phyloP scores from a whole-genome alignment of 2,329 filamentous ascomycete species.

The Alternaria infectoria region DNA sequence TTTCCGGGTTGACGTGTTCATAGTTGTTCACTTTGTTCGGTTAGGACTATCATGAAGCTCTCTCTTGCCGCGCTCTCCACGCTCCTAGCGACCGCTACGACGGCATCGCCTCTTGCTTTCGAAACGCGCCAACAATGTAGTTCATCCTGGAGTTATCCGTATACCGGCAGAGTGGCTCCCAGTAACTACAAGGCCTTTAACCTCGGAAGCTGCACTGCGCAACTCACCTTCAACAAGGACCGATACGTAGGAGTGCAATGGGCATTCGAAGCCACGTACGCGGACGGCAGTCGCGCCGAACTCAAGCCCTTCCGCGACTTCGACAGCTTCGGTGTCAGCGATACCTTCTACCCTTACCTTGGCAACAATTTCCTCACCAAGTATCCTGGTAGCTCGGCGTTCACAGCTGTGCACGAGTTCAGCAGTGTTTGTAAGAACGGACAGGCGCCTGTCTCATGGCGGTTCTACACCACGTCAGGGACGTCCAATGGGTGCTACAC shows the following conservation, averaged over 20 bases:
- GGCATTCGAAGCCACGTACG: conserved; percentile 13
- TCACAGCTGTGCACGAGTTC: conserved; percentile 15
- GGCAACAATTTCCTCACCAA: conserved; percentile 11
- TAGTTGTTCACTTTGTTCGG: background rate
- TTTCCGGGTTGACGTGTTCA: background rate
- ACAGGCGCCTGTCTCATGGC: conserved; percentile 10
- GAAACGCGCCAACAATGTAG: background rate
- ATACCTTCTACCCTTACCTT: conserved; percentile 6
- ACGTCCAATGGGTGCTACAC: background rate
- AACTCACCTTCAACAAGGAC: conserved; percentile 14
- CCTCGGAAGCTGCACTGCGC: conserved; percentile 2
- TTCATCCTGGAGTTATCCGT: background rate
- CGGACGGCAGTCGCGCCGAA: conserved; percentile 4
- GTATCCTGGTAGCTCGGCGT: conserved; percentile 8
- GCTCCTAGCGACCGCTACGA: background rate
- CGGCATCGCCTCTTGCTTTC: background rate
- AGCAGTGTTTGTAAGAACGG: conserved; percentile 9
- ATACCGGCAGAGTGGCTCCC: background rate
- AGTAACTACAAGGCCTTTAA: conserved; percentile 10
- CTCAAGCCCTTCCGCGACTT: conserved; percentile 3
- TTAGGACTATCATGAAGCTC: background rate
- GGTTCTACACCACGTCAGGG: conserved; percentile 2
- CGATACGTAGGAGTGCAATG: conserved; percentile 11
- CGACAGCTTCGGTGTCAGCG: conserved; percentile 7
- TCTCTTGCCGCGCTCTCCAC: background rate